Conservation (phyloP, 345 rosid species). For the Garcia nutans region DNA sequence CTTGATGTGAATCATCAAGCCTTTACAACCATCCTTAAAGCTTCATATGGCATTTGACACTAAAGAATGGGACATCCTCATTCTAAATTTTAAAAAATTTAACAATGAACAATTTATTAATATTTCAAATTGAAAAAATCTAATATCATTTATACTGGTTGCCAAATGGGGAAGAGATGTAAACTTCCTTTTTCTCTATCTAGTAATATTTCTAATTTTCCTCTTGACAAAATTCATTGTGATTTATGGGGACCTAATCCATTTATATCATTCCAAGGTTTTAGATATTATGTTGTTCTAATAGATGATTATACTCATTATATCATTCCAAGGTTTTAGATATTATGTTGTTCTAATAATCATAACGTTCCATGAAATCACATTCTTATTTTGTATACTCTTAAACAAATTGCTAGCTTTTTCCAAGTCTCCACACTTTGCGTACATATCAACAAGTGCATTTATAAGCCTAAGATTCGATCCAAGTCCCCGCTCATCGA, state of each 20-base stretch:
- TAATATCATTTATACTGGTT: background rate
- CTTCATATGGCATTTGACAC: background rate
- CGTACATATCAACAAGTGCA: slow-evolving; percentile 69
- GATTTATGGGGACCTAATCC: background rate
- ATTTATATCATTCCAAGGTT: too few relatives aligned
- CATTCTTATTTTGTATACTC: slow-evolving; percentile 14
- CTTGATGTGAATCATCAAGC: background rate
- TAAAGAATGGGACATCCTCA: background rate
- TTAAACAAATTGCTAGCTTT: slow-evolving; percentile 21
- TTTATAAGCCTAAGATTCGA: slow-evolving; percentile 46
- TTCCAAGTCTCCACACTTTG: slow-evolving; percentile 48
- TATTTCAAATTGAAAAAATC: too few relatives aligned
- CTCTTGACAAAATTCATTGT: background rate
- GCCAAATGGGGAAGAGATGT: background rate
- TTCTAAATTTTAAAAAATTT: too few relatives aligned
- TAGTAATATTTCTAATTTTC: background rate
- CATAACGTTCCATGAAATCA: slow-evolving; percentile 32
- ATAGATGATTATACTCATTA: too few relatives aligned
- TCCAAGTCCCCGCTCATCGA: slow-evolving; percentile 43
- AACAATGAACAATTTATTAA: background rate
- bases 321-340: too few relatives aligned
- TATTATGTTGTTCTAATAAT: too few relatives aligned
- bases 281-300: too few relatives aligned
- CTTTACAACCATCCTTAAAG: background rate
- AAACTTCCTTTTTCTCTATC: background rate